A percentile compares a stretch with the other conserved stretches of the same genome.
Conservation (phyloP, 352 stramenopile species). For the Phytophthora fragariaefolia region DNA sequence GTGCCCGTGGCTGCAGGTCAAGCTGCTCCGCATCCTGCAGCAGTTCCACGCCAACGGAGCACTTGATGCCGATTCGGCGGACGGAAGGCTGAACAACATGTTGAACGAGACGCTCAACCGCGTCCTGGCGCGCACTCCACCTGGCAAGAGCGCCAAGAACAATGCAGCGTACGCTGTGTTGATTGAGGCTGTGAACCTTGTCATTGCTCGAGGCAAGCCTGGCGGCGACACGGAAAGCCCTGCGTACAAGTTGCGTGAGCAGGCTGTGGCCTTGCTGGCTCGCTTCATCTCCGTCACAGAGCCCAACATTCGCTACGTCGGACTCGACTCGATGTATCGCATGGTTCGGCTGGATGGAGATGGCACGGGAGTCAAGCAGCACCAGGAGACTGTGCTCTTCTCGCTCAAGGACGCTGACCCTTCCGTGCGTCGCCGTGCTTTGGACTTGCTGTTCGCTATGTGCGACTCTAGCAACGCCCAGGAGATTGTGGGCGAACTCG, state of each 20-base stretch:
- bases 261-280: conserved; percentile 94
- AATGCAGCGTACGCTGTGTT: conserved; percentile 97
- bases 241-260: conserved; percentile 88
- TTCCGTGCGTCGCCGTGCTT: conserved; percentile 93
- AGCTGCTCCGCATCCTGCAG: conserved; percentile 93
- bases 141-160: conserved; percentile 90
- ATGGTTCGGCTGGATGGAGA: conserved; percentile 91
- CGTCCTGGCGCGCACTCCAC: conserved; percentile 92
- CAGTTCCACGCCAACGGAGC: conserved; percentile 78
- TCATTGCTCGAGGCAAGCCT: conserved; percentile 93
- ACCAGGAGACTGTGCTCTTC: conserved; percentile 95
- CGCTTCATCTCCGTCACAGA: conserved; percentile 98
- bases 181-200: conserved; percentile 98
- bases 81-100: conserved; percentile 51
- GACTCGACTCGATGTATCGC: conserved; percentile 96
- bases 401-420: conserved; percentile 98
- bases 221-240: conserved; percentile 37
- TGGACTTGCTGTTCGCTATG: conserved; percentile 99
- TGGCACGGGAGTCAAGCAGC: conserved; percentile 91
- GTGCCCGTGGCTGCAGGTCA: conserved; percentile 96
- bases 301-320: conserved; percentile 98
- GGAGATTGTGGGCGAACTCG: conserved; percentile 96
- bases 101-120: conserved; percentile 93
- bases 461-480: conserved; percentile 96
- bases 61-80: conserved; percentile 52